A percentile compares a stretch with the other conserved stretches of the same genome.
Evolutionary conservation across 2,329 filamentous ascomycete genomes (phyloP).

Genomic region (Arthroderma sp.): DNA sequence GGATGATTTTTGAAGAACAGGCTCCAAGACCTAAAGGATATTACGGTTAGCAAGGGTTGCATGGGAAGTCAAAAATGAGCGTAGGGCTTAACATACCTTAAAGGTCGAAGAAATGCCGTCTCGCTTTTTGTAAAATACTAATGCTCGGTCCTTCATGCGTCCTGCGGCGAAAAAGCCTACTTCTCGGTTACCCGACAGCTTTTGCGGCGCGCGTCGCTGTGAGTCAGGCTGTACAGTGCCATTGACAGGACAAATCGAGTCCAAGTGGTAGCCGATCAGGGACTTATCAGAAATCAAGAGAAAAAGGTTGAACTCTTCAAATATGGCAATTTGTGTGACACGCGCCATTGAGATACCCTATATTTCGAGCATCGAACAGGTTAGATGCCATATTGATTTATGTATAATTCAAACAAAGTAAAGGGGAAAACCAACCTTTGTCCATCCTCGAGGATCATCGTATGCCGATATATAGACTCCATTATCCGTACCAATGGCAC

Average conservation of each 20-base stretch:
- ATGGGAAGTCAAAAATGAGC: not conserved
- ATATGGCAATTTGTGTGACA: constrained; percentile 84
- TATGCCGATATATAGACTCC: constrained; percentile 85
- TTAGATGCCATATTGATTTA: not conserved
- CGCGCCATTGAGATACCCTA: constrained; percentile 63
- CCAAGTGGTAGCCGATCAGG: constrained; percentile 84
- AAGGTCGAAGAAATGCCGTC: constrained; percentile 88
- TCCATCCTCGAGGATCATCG: constrained; percentile 82
- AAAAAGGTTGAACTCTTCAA: constrained; percentile 91
- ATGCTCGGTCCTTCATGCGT: constrained; percentile 87
- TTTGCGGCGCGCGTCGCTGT: constrained; percentile 74
- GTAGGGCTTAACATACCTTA: constrained; percentile 40
- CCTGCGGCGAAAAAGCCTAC: constrained; percentile 95
- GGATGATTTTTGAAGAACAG: constrained; percentile 82
- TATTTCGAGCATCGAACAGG: constrained; percentile 21
- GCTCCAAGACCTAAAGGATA: constrained; percentile 64
- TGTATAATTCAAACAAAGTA: no score
- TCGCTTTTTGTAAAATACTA: constrained; percentile 95
- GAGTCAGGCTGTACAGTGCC: constrained; percentile 52
- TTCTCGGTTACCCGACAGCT: constrained; percentile 73
- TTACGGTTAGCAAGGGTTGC: constrained; percentile 8
- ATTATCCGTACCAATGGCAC: constrained; percentile 89
- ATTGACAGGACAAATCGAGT: constrained; percentile 55
- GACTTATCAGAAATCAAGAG: constrained; percentile 84
- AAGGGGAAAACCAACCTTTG: constrained; percentile 49